These are phyloP conservation scores for Lactifluus rugatus DNA, from an alignment of 768 basidiomycete species.

Conservation along the genomic window DNA sequence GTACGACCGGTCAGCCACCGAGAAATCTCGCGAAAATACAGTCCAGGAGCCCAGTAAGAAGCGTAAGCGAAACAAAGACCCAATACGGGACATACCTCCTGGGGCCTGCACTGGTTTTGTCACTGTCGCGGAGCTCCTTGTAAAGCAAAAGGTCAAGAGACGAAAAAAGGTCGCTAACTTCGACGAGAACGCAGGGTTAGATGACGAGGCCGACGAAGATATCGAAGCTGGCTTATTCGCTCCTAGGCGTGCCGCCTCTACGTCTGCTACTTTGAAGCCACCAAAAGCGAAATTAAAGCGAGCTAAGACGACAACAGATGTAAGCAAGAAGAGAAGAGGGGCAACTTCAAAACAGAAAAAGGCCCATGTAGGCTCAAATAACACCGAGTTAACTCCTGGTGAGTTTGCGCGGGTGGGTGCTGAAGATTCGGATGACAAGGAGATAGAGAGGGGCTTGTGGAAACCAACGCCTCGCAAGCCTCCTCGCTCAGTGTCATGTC, in stretches of 20 bases:
- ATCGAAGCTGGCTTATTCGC: conserved; percentile 46
- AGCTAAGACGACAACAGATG: conserved; percentile 30
- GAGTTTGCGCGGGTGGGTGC: conserved; percentile 37
- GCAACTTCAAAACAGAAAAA: conserved; percentile 16
- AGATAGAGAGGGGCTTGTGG: conserved; percentile 38
- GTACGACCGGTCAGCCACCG: conserved; percentile 43
- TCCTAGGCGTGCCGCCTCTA: conserved; percentile 42
- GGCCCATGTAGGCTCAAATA: conserved; percentile 24
- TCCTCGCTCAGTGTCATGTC: background rate
- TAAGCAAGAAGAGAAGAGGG: conserved; percentile 28
- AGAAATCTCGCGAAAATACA: conserved; percentile 28
- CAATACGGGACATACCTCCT: conserved; percentile 58
- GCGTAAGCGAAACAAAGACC: conserved; percentile 61
- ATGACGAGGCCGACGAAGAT: conserved; percentile 61
- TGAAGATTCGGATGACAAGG: conserved; percentile 49
- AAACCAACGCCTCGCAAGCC: background rate
- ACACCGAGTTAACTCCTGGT: conserved; percentile 26
- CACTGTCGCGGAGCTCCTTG: conserved; percentile 50
- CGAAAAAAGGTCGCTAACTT: conserved; percentile 34
- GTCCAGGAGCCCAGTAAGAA: conserved; percentile 36
- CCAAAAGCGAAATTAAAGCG: conserved; percentile 30
- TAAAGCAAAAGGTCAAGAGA: conserved; percentile 39
- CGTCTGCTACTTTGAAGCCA: conserved; percentile 30
- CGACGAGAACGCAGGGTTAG: conserved; percentile 41
- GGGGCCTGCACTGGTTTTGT: conserved; percentile 70